Percentiles rank a stretch among this genome's conserved stretches.
Evolutionary conservation across 805 yeast species (phyloP).

Genomic region (Dipodascopsis uninucleata): DNA sequence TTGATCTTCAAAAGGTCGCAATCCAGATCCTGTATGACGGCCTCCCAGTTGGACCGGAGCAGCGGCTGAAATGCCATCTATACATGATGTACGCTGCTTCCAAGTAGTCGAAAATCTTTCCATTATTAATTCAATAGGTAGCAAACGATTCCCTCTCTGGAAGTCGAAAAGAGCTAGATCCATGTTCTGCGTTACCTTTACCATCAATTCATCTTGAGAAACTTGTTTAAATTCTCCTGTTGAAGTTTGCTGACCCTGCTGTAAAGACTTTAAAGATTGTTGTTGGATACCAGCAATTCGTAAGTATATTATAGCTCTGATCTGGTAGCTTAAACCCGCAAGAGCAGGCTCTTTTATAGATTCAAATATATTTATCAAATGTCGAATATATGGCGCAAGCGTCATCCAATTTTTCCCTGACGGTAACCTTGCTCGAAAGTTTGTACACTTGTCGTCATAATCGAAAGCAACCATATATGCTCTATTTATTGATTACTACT

Average conservation of each 20-base stretch:
- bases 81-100: constrained; percentile 7
- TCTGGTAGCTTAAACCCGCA: constrained; percentile 24
- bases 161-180: constrained; percentile 26
- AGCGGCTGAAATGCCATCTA: neutral
- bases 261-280: constrained; percentile 7
- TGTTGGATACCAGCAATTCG: constrained; percentile 22
- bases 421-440: constrained; percentile 15
- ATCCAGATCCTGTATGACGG: constrained; percentile 19
- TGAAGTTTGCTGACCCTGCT: constrained; percentile 1
- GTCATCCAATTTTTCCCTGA: constrained; percentile 29
- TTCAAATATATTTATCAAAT: constrained; percentile 23
- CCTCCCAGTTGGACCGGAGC: constrained; percentile 13
- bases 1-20: constrained; percentile 36
- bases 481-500: constrained; percentile 1
- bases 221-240: neutral
- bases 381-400: constrained; percentile 23
- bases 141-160: constrained; percentile 17
- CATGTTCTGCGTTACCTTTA: constrained; percentile 8
- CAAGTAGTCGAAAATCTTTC: constrained; percentile 25
- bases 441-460: constrained; percentile 28
- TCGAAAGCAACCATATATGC: constrained; percentile 30
- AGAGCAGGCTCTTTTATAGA: constrained; percentile 16
- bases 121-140: constrained; percentile 15
- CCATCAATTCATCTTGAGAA: constrained; percentile 5
- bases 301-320: constrained; percentile 30